Conservation (phyloP, 495 filamentous ascomycete genomes). For the Extremus antarcticus region DNA sequence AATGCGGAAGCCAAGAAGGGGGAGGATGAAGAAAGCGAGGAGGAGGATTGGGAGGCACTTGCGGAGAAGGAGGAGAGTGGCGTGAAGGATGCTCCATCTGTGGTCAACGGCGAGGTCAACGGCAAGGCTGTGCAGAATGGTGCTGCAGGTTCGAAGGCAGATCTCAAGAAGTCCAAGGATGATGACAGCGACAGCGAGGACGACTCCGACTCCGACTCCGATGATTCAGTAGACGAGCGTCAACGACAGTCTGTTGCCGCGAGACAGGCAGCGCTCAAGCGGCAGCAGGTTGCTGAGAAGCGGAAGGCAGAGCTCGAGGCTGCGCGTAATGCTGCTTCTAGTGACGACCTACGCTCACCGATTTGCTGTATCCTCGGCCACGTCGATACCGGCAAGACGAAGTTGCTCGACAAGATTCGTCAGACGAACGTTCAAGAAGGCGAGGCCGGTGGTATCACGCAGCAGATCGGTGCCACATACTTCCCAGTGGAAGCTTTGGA, state of each 20-base stretch:
- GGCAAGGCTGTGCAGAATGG: slow-evolving; percentile 25
- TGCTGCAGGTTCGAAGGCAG: slow-evolving; percentile 12
- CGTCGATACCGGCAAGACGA: slow-evolving; percentile 99
- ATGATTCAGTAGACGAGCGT: slow-evolving; percentile 28
- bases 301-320: slow-evolving; percentile 82
- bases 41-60: slow-evolving; percentile 84
- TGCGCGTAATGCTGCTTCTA: slow-evolving; percentile 80
- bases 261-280: slow-evolving; percentile 58
- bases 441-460: slow-evolving; percentile 98
- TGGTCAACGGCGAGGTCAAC: slow-evolving; percentile 29
- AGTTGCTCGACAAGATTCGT: slow-evolving; percentile 95
- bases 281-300: slow-evolving; percentile 83
- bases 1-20: slow-evolving; percentile 49
- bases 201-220: slow-evolving; percentile 43
- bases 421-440: slow-evolving; percentile 99
- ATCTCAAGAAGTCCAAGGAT: slow-evolving; percentile 14
- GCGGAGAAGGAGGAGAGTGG: slow-evolving; percentile 64
- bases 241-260: slow-evolving; percentile 54
- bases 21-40: slow-evolving; percentile 44
- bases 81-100: slow-evolving; percentile 70
- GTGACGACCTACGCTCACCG: slow-evolving; percentile 88
- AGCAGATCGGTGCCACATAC: slow-evolving; percentile 99
- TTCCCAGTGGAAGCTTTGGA: slow-evolving; percentile 91
- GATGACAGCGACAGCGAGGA: slow-evolving; percentile 40
- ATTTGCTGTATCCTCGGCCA: slow-evolving; percentile 99